These are phyloP conservation scores for Paramarasmius palmivorus DNA, from an alignment of 1,284 basidiomycete species.

Conservation along the genomic window DNA sequence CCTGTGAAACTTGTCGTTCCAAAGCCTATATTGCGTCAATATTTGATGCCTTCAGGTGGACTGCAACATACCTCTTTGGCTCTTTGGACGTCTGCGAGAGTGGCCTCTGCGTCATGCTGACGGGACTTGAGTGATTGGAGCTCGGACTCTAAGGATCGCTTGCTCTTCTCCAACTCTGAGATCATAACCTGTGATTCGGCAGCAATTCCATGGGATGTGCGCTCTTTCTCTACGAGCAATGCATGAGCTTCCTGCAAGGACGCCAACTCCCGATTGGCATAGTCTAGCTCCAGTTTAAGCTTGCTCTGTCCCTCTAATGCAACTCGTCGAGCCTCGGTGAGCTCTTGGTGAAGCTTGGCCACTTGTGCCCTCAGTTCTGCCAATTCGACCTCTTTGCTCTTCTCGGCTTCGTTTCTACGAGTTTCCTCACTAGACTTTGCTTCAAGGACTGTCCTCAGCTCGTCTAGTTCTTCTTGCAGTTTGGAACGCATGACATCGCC, in stretches of 20 bases:
- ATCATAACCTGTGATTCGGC: constrained; percentile 55
- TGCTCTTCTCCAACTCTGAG: constrained; percentile 69
- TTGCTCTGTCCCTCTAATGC: constrained; percentile 67
- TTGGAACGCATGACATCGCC: constrained; percentile 55
- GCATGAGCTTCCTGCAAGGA: constrained; percentile 59
- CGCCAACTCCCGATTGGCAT: constrained; percentile 54
- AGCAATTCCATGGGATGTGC: constrained; percentile 50
- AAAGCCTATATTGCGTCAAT: constrained; percentile 48
- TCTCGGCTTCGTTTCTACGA: constrained; percentile 81
- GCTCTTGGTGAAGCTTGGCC: constrained; percentile 56
- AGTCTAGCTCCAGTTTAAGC: constrained; percentile 69
- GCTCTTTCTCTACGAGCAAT: constrained; percentile 64
- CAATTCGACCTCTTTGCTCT: constrained; percentile 87
- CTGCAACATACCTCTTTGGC: constrained; percentile 66
- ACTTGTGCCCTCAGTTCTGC: constrained; percentile 72
- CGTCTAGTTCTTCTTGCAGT: constrained; percentile 84
- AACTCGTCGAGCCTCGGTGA: constrained; percentile 56
- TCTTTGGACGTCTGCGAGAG: constrained; percentile 62
- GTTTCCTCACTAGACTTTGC: constrained; percentile 88
- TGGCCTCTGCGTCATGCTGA: constrained; percentile 70
- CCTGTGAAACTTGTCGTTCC: constrained; percentile 74
- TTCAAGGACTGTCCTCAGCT: constrained; percentile 78
- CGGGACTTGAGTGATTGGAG: constrained; percentile 71
- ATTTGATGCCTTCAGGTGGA: constrained; percentile 1
- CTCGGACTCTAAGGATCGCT: constrained; percentile 74